Evolutionary conservation across 352 stramenopile species (phyloP).

Genomic region (Pythium aristosporum): DNA sequence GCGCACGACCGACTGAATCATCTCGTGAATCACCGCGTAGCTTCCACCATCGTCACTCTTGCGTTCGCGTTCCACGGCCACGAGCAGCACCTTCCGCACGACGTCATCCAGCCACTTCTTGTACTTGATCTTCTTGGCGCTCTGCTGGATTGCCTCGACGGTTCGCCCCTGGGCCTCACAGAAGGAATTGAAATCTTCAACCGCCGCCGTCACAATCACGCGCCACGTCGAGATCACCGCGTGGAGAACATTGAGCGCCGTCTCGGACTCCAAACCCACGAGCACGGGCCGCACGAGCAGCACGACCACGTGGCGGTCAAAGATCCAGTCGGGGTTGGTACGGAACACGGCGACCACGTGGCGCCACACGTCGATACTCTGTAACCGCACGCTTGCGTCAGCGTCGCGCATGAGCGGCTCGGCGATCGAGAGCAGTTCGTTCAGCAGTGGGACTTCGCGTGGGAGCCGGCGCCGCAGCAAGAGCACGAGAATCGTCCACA

Average conservation of each 20-base stretch:
- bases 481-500: conserved; percentile 60
- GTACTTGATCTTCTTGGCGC: conserved; percentile 37
- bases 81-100: conserved; percentile 32
- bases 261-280: conserved; percentile 47
- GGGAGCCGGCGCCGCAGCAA: conserved; percentile 43
- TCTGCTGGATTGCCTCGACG: conserved; percentile 35
- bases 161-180: conserved; percentile 23
- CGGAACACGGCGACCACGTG: conserved; percentile 52
- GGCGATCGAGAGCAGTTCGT: conserved; percentile 52
- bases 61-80: conserved; percentile 2
- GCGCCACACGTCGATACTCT: conserved; percentile 53
- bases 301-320: conserved; percentile 51
- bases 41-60: not conserved
- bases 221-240: conserved; percentile 49
- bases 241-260: conserved; percentile 47
- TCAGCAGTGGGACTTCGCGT: conserved; percentile 44
- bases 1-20: conserved; percentile 10
- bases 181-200: conserved; percentile 55
- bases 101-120: conserved; percentile 62
- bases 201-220: conserved; percentile 38
- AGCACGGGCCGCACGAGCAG: conserved; percentile 51
- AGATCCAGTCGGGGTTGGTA: conserved; percentile 47
- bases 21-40: conserved; percentile 1
- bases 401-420: conserved; percentile 51
- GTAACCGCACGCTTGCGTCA: conserved; percentile 44